phyloP scores from a whole-genome alignment of 2,329 filamentous ascomycete species.

The Ophioceras dolichostomum region DNA sequence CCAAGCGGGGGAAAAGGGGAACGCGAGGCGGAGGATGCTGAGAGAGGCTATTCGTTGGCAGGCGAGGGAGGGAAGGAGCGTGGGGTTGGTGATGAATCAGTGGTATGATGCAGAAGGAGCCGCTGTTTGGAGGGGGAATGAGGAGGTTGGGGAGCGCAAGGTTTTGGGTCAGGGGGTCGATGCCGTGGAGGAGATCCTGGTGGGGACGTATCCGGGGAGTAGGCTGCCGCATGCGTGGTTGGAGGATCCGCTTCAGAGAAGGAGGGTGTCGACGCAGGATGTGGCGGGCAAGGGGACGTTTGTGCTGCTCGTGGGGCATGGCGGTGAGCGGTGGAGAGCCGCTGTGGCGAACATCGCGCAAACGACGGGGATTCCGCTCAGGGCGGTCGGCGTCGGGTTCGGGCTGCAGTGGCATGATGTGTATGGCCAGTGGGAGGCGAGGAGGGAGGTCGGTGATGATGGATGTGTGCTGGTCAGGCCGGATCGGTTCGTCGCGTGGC shows the following conservation, averaged over 20 bases:
- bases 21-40: slow-evolving; percentile 24
- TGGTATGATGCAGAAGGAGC: slow-evolving; percentile 31
- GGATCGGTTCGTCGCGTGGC: slow-evolving; percentile 46
- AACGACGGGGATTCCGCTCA: slow-evolving; percentile 31
- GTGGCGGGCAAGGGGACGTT: slow-evolving; percentile 43
- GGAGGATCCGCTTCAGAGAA: slow-evolving; percentile 29
- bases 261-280: slow-evolving; percentile 44
- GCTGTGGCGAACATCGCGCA: slow-evolving; percentile 28
- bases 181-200: slow-evolving; percentile 25
- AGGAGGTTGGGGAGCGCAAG: slow-evolving; percentile 13
- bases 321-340: slow-evolving; percentile 38
- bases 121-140: slow-evolving; percentile 31
- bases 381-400: slow-evolving; percentile 40
- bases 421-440: slow-evolving; percentile 45
- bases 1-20: slow-evolving; percentile 22
- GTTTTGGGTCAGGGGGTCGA: slow-evolving; percentile 22
- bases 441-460: slow-evolving; percentile 41
- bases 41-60: slow-evolving; percentile 27
- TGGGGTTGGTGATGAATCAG: slow-evolving; percentile 49
- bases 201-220: slow-evolving; percentile 44
- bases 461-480: slow-evolving; percentile 46
- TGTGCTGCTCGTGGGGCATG: slow-evolving; percentile 38
- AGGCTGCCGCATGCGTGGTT: slow-evolving; percentile 53
- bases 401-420: slow-evolving; percentile 48
- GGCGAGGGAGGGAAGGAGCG: slow-evolving; percentile 35